Evolutionary conservation across 2,329 filamentous ascomycete genomes (phyloP), one percentile per base, ranked within the genome.

Genomic region (Epichloe glyceriae): DNA sequence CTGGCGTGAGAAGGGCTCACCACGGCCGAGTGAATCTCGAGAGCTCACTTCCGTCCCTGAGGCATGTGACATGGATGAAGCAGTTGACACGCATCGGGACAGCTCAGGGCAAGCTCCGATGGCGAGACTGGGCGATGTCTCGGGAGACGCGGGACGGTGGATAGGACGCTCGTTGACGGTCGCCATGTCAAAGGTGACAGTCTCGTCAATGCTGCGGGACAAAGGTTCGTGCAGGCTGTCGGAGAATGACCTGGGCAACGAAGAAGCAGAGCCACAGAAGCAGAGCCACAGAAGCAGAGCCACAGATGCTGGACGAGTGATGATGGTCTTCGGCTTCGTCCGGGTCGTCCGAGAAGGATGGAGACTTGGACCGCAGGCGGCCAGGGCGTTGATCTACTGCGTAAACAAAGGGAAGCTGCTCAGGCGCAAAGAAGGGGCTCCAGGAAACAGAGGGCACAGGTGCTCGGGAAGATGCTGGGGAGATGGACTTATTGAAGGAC

Each of bases 61-160:
- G 50, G 71, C 72, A 53, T 76, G 71, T 10, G 79, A 83, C 26
- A 76, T 73, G 45, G 80, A 78, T 15, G 80, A 82, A 14, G 76
- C 73, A 15, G 74, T 75, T 2, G 83, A 89, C 35, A 85, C 67
- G 56, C 78, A 82, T 55, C 83, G 82, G 49, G 80, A 75, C 50
- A 84, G 72, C 51, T 74, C 70, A 12, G 78, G 73, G 43, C 75
- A 74, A 41, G 78, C 71, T 40, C 79, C 75, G 52, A 86, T 71
- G 51, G 83, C 80, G 39, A 76, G 73, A n/a, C 75, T 76, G 6
- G 85, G 83, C 17, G 76, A 72, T 17, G 73, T 68, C 59, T 81
- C 80, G 38, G 81, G 80, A 47, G 82, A 79, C 75, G 47, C 72
- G 56, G 54, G 58, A 48, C 19, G 61, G 58, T 46, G 56, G 26